Evolutionary conservation across 2,329 filamentous ascomycete species (phyloP).

Genomic region (Pseudogymnoascus sp.): DNA sequence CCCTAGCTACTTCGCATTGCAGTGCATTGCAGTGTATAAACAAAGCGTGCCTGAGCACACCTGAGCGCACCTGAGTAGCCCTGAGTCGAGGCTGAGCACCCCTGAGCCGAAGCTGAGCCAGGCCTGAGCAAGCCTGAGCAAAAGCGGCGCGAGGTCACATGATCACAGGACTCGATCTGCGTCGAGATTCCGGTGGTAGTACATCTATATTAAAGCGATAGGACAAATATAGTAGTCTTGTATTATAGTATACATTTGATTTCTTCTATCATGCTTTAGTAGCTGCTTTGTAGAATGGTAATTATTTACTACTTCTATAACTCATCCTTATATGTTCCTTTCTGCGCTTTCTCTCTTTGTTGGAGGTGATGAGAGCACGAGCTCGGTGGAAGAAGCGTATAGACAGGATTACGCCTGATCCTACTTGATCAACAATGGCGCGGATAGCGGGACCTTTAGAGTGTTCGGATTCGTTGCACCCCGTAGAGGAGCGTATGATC

Average conservation of each 20-base stretch:
- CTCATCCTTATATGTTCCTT: not conserved
- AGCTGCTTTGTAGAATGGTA: not conserved
- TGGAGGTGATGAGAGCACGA: constrained; percentile 13
- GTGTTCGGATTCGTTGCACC: too few species aligned
- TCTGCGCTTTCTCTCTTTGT: not conserved
- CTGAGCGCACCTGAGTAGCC: not conserved
- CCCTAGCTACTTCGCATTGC: not conserved
- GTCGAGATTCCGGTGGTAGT: too few species aligned
- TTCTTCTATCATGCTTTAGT: not conserved
- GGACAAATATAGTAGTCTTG: not conserved
- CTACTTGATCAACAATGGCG: constrained; percentile 14
- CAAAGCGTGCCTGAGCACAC: not conserved
- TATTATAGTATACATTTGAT: constrained; percentile 6
- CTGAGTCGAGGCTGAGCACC: too few species aligned
- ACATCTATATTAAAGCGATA: too few species aligned
- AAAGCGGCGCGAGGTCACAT: too few species aligned
- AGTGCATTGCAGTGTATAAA: not conserved
- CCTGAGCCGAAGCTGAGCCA: constrained; percentile 13
- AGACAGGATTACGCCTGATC: constrained; percentile 28
- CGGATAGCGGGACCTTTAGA: too few species aligned
- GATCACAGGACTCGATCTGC: too few species aligned
- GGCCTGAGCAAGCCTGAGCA: constrained; percentile 17
- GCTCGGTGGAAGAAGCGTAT: constrained; percentile 30
- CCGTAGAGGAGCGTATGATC: not conserved
- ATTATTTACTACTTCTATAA: constrained; percentile 9